A percentile compares a stretch with the other conserved stretches of the same genome.
Evolutionary conservation across 1,284 basidiomycete genomes (phyloP).

Genomic region (Ganoderma lingzhi): DNA sequence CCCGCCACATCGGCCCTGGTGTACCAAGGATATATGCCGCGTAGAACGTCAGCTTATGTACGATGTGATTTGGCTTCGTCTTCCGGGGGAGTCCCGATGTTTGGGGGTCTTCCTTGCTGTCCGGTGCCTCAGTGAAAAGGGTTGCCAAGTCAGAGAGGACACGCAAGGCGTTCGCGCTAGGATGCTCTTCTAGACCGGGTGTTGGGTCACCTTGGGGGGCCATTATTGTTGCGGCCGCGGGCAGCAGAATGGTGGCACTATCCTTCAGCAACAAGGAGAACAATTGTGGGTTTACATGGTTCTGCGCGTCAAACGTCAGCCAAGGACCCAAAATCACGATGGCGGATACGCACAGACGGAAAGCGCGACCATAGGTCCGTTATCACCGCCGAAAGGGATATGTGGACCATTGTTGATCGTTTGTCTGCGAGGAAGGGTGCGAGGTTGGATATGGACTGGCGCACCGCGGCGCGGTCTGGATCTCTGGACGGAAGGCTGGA

Average conservation of each 20-base stretch:
- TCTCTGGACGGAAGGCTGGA: constrained; percentile 46
- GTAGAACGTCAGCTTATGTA: constrained; percentile 67
- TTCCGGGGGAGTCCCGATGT: not conserved
- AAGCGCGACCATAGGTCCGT: constrained; percentile 70
- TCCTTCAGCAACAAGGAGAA: constrained; percentile 65
- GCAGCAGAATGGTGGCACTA: constrained; percentile 55
- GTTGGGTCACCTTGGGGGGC: constrained; percentile 14
- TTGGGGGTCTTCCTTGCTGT: not conserved
- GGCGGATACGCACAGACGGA: constrained; percentile 50
- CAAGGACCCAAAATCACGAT: not conserved
- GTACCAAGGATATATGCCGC: constrained; percentile 57
- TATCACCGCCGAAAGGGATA: constrained; percentile 57
- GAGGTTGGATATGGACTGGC: constrained; percentile 54
- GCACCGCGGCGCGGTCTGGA: constrained; percentile 55
- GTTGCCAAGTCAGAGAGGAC: constrained; percentile 61
- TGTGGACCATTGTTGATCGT: constrained; percentile 58
- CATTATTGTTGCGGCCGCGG: constrained; percentile 51
- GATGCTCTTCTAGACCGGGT: constrained; percentile 41
- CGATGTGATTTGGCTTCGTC: constrained; percentile 49
- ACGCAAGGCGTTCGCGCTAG: constrained; percentile 50
- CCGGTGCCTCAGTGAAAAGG: constrained; percentile 42
- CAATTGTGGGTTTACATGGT: constrained; percentile 50
- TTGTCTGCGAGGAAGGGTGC: constrained; percentile 70
- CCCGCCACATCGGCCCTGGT: constrained; percentile 47
- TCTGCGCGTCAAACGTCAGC: constrained; percentile 44